Percentiles rank a stretch among this genome's conserved stretches.
Evolutionary conservation across 2,329 filamentous ascomycete species (phyloP).

Genomic region (Neocucurbitaria cava): DNA sequence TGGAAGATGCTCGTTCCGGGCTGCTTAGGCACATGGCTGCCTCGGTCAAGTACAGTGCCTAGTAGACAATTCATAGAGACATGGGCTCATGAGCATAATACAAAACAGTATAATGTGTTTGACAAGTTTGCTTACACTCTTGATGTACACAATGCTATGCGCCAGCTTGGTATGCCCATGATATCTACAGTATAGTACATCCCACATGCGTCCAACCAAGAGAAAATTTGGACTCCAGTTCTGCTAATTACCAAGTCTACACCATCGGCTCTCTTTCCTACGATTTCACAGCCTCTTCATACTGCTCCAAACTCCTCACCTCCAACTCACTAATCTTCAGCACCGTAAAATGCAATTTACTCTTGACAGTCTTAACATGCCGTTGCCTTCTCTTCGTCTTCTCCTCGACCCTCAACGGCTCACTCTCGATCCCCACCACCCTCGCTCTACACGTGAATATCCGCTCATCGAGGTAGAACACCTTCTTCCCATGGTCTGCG

Average conservation of each 20-base stretch:
- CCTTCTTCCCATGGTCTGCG: conserved; percentile 44
- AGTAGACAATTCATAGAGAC: background rate
- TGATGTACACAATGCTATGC: conserved; percentile 11
- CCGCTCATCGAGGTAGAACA: conserved; percentile 76
- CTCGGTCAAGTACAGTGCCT: no score
- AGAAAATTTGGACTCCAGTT: background rate
- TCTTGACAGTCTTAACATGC: conserved; percentile 75
- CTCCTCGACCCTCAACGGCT: conserved; percentile 64
- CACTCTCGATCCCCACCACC: conserved; percentile 81
- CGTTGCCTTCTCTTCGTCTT: conserved; percentile 71
- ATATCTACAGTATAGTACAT: conserved; percentile 28
- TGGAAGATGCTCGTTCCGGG: background rate
- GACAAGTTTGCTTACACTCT: background rate
- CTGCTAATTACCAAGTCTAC: no score
- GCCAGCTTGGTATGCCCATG: conserved; percentile 10
- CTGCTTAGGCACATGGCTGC: no score
- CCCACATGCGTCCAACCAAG: background rate
- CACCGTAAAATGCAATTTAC: conserved; percentile 90
- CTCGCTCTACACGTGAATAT: conserved; percentile 85
- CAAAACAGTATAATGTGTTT: background rate
- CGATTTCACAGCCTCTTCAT: conserved; percentile 49
- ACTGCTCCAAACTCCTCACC: conserved; percentile 65
- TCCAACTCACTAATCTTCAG: conserved; percentile 83
- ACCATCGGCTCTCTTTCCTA: conserved; percentile 2
- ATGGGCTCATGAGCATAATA: background rate